Base-by-base conservation (phyloP, 768 basidiomycete species). In the Trametes maxima region DNA sequence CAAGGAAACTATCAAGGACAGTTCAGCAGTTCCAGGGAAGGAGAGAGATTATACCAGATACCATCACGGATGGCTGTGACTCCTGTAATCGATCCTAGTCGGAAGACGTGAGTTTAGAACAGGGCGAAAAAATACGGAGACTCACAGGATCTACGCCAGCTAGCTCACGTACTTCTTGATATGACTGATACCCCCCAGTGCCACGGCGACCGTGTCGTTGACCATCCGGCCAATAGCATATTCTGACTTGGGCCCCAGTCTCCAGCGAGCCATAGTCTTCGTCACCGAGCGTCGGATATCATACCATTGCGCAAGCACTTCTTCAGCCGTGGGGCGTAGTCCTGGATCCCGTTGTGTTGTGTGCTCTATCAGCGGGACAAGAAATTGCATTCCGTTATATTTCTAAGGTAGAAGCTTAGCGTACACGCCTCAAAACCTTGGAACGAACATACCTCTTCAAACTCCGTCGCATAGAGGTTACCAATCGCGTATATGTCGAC, bases 401-500 rank as follows among this genome's bases (percentile, higher is more conserved):
- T 56, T 59, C 65, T 63, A 45, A 17, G n/a, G 16, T 13, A 7
- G 2, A 5, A n/a, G n/a, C n/a, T n/a, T n/a, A n/a, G n/a, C n/a
- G n/a, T n/a, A n/a, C n/a, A n/a, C n/a, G n/a, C n/a, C n/a, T n/a
- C n/a, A n/a, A n/a, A n/a, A n/a, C n/a, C n/a, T n/a, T 13, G 11
- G 2, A 2, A 7, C 16, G 36, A 24, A 12, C 1, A 5, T n/a
- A 67, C 67, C 35, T 57, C n/a, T 2, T 62, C 22, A 42, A 70
- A 66, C 22, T 66, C 58, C 44, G 63, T 67, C n/a, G 54, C 44
- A 43, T 63, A 67, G 0, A 68, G 14, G 33, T 71, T 67, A 1
- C 67, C 67, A 1, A 70, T 51, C 2, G 57, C 48, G 50, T 57
- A 72, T 5, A 67, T 64, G 24, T 70, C 70, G 44, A 68, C 63